Evolutionary conservation across 257 asterid species (phyloP), one percentile per base, ranked within the genome.

Genomic region (Solanum chmielewskii): DNA sequence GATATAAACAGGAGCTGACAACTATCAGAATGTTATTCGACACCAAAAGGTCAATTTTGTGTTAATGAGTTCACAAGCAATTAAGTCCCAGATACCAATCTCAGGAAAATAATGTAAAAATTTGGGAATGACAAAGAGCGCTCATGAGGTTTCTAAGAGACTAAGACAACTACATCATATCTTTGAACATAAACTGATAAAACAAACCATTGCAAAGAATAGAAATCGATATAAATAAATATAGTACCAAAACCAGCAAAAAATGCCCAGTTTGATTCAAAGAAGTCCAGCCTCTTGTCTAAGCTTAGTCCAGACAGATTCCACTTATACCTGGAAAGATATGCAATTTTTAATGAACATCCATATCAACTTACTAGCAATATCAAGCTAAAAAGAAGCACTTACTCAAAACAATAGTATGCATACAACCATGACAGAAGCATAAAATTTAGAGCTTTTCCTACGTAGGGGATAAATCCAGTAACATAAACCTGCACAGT

Each of bases 401-500:
- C 99, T 94, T 90, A 97, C 99, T 97, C 99, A 81, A 97, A 97
- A 90, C 99, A 97, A 92, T 96, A 97, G 90, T 97, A 97, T 71
- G 99, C 97, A 90, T 97, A 97, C 99, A 97, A 92, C 99, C 99
- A 97, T 0, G 98, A 91, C 76, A 97, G 98, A 81, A 97, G 97
- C 85, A 96, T 87, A 81, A 97, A 92, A 93, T 93, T 96, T 25
- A 95, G 88, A 60, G 92, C 83, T 92, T 95, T 95, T 83, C 99
- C 99, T 49, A 91, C 71, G 71, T 68, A 91, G 29, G 99, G 99
- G 77, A 97, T 86, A 90, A 93, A 92, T 84, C 99, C 99, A 83
- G 90, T 90, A 89, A 92, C 88, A 86, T 91, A 93, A 86, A 96
- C 98, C 99, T 97, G 92, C 87, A 92, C 71, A 84, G 73, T 83